Percentiles rank a stretch among this genome's conserved stretches.
Conservation (phyloP, 129 eudicot genomes). For the Arctium minus region DNA sequence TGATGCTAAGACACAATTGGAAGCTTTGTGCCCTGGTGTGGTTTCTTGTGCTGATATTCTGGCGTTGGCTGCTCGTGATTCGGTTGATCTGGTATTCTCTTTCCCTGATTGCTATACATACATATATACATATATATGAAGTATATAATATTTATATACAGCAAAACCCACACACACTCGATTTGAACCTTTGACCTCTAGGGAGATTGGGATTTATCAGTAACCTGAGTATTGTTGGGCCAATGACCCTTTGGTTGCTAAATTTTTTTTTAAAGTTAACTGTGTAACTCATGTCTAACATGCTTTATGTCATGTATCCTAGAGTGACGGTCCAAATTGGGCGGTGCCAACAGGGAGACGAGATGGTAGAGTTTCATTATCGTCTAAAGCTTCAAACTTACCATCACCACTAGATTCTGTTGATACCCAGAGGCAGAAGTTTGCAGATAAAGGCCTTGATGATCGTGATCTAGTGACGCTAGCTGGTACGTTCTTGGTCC, state of each 20-base stretch:
- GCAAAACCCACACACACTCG: too few species aligned
- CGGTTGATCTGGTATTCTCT: constrained; percentile 63
- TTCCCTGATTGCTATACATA: neutral
- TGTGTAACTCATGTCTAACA: neutral
- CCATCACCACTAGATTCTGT: constrained; percentile 69
- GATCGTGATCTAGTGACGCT: constrained; percentile 76
- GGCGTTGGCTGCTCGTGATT: constrained; percentile 89
- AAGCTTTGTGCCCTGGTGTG: constrained; percentile 72
- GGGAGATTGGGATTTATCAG: too few species aligned
- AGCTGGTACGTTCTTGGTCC: constrained; percentile 39
- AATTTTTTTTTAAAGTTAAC: neutral
- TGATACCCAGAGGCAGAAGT: constrained; percentile 60
- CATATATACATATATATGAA: neutral
- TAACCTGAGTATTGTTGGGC: too few species aligned
- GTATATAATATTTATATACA: neutral
- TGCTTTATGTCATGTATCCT: neutral
- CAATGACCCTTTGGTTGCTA: neutral
- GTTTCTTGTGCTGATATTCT: constrained; percentile 92
- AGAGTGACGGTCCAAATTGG: constrained; percentile 86
- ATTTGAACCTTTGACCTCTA: too few species aligned
- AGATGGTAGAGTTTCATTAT: constrained; percentile 66
- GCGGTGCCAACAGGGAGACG: constrained; percentile 78
- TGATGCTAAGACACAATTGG: constrained; percentile 73
- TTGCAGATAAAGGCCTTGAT: constrained; percentile 78
- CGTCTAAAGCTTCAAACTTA: constrained; percentile 53